A percentile compares a stretch with the other conserved stretches of the same genome.
Evolutionary conservation across 2,329 filamentous ascomycete genomes (phyloP).

Genomic region (Ophiostoma sp.): DNA sequence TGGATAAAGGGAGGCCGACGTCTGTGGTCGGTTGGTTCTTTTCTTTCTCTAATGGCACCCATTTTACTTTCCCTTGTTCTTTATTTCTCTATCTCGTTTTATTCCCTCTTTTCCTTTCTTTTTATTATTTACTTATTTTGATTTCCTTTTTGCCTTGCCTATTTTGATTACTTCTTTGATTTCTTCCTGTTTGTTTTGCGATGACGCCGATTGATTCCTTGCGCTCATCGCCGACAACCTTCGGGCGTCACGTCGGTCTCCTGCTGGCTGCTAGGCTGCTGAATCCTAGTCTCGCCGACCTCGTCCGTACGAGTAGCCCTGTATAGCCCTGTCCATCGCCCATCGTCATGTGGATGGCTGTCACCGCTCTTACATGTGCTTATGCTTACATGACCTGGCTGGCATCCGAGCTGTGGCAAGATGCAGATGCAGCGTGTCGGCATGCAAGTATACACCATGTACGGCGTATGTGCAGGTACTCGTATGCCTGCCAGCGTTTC

Average conservation of each 20-base stretch:
- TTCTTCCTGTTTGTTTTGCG: neutral
- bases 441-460: neutral
- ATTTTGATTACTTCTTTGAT: neutral
- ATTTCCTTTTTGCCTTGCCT: neutral
- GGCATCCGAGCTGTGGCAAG: too few relatives aligned
- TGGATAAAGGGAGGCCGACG: slow-evolving; percentile 2
- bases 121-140: neutral
- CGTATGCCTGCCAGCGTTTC: slow-evolving; percentile 7
- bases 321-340: too few relatives aligned
- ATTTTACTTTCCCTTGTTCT: neutral
- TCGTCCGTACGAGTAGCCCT: too few relatives aligned
- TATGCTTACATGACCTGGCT: too few relatives aligned
- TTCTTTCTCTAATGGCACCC: neutral
- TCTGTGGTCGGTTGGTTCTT: neutral
- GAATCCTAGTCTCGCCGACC: too few relatives aligned
- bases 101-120: neutral
- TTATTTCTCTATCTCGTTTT: neutral
- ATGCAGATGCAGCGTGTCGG: too few relatives aligned
- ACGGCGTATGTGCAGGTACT: neutral
- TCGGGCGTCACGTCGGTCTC: too few relatives aligned
- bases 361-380: too few relatives aligned
- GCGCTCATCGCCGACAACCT: neutral
- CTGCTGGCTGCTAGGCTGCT: too few relatives aligned
- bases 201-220: neutral
- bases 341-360: too few relatives aligned